These are phyloP conservation scores for Calonectria fujianensis DNA, from an alignment of 2,329 filamentous ascomycete genomes.

Conservation along the genomic window DNA sequence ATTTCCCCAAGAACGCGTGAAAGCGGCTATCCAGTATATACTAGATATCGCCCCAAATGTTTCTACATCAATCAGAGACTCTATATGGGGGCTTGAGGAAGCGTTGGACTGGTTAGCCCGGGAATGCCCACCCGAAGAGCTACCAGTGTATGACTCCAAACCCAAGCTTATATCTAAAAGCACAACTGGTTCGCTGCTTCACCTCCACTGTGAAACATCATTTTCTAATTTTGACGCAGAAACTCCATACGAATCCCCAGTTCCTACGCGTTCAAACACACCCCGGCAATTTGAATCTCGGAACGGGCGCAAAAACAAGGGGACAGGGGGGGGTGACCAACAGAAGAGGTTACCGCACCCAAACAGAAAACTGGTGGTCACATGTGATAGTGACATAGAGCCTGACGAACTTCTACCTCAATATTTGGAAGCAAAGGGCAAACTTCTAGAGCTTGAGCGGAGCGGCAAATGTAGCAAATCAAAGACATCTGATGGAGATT, in stretches of 20 bases:
- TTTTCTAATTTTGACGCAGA: constrained; percentile 59
- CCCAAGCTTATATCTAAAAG: constrained; percentile 63
- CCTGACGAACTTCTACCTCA: constrained; percentile 84
- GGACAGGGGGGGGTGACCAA: constrained; percentile 53
- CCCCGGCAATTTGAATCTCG: constrained; percentile 62
- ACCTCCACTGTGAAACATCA: background rate
- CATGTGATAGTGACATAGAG: constrained; percentile 82
- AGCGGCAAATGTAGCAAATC: constrained; percentile 45
- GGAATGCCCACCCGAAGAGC: constrained; percentile 80
- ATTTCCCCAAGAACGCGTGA: constrained; percentile 79
- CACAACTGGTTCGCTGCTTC: constrained; percentile 51
- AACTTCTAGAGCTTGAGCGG: constrained; percentile 77
- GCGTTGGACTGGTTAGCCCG: constrained; percentile 93
- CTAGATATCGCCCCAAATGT: constrained; percentile 80
- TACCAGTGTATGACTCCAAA: constrained; percentile 80
- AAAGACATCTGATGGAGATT: constrained; percentile 43
- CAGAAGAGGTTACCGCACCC: constrained; percentile 53
- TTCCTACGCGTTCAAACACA: constrained; percentile 70
- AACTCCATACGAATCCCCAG: constrained; percentile 69
- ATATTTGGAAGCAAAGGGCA: constrained; percentile 85
- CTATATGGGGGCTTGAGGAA: constrained; percentile 90
- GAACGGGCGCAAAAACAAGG: constrained; percentile 59
- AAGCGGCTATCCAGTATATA: constrained; percentile 79
- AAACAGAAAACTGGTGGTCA: constrained; percentile 66
- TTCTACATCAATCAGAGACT: constrained; percentile 74